Base-by-base conservation (phyloP, 495 filamentous ascomycete genomes). In the Hypoxylon trugodes region DNA sequence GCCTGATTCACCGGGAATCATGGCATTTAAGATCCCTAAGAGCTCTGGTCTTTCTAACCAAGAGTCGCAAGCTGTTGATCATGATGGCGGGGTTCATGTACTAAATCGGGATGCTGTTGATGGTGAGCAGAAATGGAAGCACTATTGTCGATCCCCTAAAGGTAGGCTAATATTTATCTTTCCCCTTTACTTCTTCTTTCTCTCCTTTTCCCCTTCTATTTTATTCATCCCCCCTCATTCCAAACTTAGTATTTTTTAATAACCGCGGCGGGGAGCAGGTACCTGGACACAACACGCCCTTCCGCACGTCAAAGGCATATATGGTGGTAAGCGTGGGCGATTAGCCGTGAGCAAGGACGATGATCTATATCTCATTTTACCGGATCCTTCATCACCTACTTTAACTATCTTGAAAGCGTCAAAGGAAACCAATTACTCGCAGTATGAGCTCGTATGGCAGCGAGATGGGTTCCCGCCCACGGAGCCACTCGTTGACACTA, bases 11-110 rank as follows among this genome's bases (percentile, higher is more conserved):
- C 37, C 48, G 5, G 80, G 79, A 0, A 76, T 79, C 35, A 50
- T 71, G 1, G 80, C 75, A 1, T 78, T 78, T 28, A 55, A 56
- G 2, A 76, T 82, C 19, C 72, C 74, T 6, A 80, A 77, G 59
- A 67, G 66, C 0, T 72, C 59, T 8, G 79, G 81, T 0, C 66
- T 83, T 21, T 66, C 73, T 42, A 82, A 82, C 35, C 80, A 83
- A 64, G 80, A 83, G 66, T 76, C 75, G 15, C 78, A 83, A 53
- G 70, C 75, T 1, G 77, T 79, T 16, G 79, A 81, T 22, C 13
- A 30, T 4, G 73, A 69, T 0, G 81, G 80, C 0, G 71, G 78
- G 4, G 75, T 82, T 38, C 80, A 82, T 30, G 79, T 83, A 2
- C 50, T 82, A 37, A 82, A 82, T 30, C 63, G 79, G 0, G 76